phyloP scores from a whole-genome alignment of 495 filamentous ascomycete genomes.

The Sphaerosporella brunnea region DNA sequence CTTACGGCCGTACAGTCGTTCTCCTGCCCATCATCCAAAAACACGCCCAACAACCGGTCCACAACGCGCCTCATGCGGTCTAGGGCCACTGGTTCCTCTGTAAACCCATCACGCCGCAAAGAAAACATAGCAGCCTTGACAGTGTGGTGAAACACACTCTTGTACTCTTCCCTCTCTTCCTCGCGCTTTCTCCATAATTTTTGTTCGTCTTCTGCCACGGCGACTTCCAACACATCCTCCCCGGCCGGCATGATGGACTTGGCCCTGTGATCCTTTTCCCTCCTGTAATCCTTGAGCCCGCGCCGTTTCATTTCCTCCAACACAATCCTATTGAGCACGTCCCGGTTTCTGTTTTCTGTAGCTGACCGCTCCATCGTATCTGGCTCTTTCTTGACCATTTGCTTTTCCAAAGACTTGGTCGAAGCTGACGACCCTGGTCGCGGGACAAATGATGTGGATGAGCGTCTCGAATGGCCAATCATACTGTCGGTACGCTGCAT shows the following conservation, averaged over 20 bases:
- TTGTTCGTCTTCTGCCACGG: conserved; percentile 9
- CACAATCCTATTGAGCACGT: conserved; percentile 3
- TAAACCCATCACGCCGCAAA: conserved; percentile 1
- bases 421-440: neutral
- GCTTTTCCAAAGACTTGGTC: neutral
- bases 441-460: neutral
- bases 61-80: conserved; percentile 18
- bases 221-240: conserved; percentile 2
- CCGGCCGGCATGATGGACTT: conserved; percentile 8
- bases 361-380: conserved; percentile 1
- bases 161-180: conserved; percentile 25
- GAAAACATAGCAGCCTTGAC: conserved; percentile 20
- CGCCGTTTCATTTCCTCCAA: conserved; percentile 17
- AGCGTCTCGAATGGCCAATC: neutral
- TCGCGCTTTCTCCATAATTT: conserved; percentile 8
- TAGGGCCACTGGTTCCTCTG: neutral
- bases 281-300: conserved; percentile 19
- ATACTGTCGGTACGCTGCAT: neutral
- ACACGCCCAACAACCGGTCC: conserved; percentile 14
- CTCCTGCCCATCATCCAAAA: conserved; percentile 6
- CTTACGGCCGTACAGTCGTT: no score
- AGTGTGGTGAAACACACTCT: conserved; percentile 21
- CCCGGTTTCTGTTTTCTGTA: neutral
- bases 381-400: conserved; percentile 1
- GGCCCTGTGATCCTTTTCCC: conserved; percentile 1